Conservation (phyloP, 257 asterid species). For the Lycium barbarum region DNA sequence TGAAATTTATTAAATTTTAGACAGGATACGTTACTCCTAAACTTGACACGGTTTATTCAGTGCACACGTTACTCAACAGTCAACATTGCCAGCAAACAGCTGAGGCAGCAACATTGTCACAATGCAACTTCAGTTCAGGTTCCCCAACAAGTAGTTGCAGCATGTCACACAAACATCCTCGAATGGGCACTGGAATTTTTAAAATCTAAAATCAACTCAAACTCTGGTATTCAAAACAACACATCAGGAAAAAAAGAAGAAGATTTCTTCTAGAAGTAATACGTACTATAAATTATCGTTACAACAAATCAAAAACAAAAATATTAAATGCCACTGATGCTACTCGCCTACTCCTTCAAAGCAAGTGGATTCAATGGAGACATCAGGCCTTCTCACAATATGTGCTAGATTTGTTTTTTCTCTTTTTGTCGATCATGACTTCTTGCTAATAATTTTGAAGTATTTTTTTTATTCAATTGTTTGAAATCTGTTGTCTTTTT, state of each 20-base stretch:
- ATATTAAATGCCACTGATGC: background rate
- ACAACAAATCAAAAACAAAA: background rate
- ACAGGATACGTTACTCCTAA: background rate
- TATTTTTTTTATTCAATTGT: background rate
- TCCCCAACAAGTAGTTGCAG: background rate
- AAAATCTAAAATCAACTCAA: background rate
- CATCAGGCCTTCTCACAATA: background rate
- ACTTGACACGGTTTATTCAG: background rate
- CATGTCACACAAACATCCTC: background rate
- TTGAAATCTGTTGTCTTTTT: background rate
- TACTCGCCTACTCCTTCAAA: background rate
- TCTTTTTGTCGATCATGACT: background rate
- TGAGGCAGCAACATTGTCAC: background rate
- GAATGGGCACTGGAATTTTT: background rate
- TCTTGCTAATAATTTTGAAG: background rate
- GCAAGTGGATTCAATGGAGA: background rate
- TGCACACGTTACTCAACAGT: background rate
- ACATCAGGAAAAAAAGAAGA: background rate
- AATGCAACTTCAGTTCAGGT: background rate
- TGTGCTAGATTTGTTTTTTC: background rate
- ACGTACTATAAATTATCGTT: background rate
- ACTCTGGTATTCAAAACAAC: background rate
- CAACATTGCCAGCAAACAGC: background rate
- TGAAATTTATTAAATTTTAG: background rate
- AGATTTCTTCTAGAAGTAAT: background rate